phyloP scores from a whole-genome alignment of 805 yeast genomes.

The Ogataea henricii region DNA sequence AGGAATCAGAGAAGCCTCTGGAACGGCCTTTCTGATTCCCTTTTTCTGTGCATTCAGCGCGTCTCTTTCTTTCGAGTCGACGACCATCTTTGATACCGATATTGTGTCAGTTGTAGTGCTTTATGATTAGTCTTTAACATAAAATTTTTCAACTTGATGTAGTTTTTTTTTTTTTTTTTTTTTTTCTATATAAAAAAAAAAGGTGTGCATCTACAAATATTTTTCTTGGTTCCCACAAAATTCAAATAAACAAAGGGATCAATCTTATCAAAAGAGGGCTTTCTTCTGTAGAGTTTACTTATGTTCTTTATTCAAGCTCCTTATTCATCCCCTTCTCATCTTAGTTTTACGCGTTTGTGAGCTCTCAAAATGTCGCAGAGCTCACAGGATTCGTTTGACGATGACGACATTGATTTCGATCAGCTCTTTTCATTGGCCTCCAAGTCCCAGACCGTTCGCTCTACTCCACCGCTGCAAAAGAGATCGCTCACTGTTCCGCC shows the following conservation, averaged over 20 bases:
- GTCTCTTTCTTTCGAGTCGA: constrained; percentile 50
- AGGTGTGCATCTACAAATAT: constrained; percentile 11
- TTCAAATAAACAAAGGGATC: neutral
- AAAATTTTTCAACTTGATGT: constrained; percentile 7
- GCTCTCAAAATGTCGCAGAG: constrained; percentile 11
- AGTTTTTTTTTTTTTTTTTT: constrained; percentile 9
- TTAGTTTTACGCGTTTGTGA: neutral
- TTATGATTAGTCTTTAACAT: constrained; percentile 6
- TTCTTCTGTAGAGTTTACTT: no score
- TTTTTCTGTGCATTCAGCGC: constrained; percentile 34
- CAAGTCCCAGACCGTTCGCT: constrained; percentile 6
- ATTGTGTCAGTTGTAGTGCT: neutral
- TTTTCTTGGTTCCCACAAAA: neutral
- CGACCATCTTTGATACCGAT: constrained; percentile 38
- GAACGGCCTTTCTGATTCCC: constrained; percentile 31
- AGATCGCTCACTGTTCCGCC: neutral
- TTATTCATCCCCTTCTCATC: no score
- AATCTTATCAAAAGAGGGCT: neutral
- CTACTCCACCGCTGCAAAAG: neutral
- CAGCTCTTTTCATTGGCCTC: constrained; percentile 22
- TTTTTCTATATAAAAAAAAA: neutral
- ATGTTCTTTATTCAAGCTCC: no score
- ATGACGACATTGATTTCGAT: constrained; percentile 34
- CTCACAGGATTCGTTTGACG: constrained; percentile 35
- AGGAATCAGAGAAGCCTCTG: constrained; percentile 77